Percentiles rank a stretch among this genome's conserved stretches.
Evolutionary conservation across 169 alveolate species (phyloP).

Genomic region (Cryptosporidium sp.): DNA sequence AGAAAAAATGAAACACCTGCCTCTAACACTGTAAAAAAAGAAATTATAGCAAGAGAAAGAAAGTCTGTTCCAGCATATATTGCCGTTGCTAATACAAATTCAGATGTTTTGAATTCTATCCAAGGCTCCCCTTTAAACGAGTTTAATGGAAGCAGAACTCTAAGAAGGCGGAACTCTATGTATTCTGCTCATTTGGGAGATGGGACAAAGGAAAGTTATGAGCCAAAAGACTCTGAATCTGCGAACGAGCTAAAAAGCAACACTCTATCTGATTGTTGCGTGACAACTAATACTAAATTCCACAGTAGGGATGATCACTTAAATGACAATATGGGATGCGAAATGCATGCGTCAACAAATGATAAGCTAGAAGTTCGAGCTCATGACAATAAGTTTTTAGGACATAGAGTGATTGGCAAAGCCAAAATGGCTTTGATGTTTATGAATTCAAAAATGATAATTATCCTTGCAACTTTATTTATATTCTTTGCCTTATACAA

Average conservation of each 20-base stretch:
- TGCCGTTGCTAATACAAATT: slow-evolving; percentile 39
- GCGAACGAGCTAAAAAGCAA: background rate
- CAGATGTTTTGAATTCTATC: slow-evolving; percentile 7
- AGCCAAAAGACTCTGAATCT: background rate
- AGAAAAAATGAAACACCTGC: background rate
- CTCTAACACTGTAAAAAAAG: background rate
- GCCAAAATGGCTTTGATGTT: background rate
- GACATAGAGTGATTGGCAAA: background rate
- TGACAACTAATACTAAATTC: background rate
- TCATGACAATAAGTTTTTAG: background rate
- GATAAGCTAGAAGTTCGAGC: background rate
- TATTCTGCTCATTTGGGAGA: background rate
- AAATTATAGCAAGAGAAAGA: slow-evolving; percentile 1
- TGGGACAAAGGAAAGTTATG: background rate
- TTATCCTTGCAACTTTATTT: background rate
- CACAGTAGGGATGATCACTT: background rate
- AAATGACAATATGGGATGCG: background rate
- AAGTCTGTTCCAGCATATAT: slow-evolving; percentile 54
- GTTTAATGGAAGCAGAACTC: background rate
- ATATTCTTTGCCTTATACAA: background rate
- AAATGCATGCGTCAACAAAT: background rate
- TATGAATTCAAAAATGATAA: background rate
- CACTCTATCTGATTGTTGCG: background rate
- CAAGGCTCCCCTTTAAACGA: background rate
- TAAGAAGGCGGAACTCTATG: slow-evolving; percentile 42